Conservation (phyloP, 2,329 filamentous ascomycete genomes). For the Pezicula radicicola region DNA sequence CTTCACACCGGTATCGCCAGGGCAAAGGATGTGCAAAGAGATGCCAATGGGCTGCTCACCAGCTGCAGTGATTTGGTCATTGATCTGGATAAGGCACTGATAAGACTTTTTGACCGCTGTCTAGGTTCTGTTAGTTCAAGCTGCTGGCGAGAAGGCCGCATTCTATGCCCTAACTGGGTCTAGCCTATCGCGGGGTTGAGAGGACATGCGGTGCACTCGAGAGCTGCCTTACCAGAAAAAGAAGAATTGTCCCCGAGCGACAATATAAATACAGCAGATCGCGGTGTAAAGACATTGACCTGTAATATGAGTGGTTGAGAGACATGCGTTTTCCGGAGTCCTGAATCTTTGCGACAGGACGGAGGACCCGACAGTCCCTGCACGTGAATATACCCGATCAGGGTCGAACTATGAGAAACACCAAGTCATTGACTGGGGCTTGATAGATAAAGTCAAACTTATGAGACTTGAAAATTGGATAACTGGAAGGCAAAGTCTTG, state of each 20-base stretch:
- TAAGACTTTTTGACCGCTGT: not conserved
- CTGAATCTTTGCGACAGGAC: too few relatives aligned
- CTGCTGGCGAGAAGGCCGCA: conserved; percentile 3
- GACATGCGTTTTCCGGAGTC: too few relatives aligned
- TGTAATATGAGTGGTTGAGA: not conserved
- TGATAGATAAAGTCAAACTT: too few relatives aligned
- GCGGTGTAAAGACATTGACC: not conserved
- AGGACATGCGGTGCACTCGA: not conserved
- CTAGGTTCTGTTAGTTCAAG: not conserved
- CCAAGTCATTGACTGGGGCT: too few relatives aligned
- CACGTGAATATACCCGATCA: too few relatives aligned
- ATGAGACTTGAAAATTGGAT: too few relatives aligned
- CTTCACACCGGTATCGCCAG: too few relatives aligned
- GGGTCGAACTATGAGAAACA: too few relatives aligned
- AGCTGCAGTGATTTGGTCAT: not conserved
- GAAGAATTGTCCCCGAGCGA: conserved; percentile 11
- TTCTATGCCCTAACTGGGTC: conserved; percentile 14
- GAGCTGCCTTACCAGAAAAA: conserved; percentile 5
- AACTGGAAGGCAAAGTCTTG: too few relatives aligned
- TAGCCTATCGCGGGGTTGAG: conserved; percentile 14
- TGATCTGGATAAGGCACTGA: not conserved
- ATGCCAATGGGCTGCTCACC: not conserved
- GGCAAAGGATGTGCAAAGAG: too few relatives aligned
- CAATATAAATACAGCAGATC: not conserved
- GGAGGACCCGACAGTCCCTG: too few relatives aligned